phyloP scores from a whole-genome alignment of 2,329 filamentous ascomycete genomes.

The Penicillium thymicola region DNA sequence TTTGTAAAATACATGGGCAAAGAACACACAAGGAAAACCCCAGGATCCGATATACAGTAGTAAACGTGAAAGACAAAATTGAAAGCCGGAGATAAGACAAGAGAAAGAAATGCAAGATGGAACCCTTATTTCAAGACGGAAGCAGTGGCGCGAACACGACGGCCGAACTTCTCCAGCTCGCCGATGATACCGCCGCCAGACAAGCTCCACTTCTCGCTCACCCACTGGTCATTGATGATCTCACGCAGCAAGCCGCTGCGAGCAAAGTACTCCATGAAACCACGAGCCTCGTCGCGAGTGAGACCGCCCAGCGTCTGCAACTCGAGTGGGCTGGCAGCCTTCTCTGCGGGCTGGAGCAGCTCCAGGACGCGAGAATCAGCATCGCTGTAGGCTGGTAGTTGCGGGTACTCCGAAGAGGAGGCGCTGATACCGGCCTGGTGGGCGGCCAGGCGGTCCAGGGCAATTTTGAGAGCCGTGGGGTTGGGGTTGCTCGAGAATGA shows the following conservation, averaged over 20 bases:
- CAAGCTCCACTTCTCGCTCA: slow-evolving; percentile 80
- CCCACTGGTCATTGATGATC: slow-evolving; percentile 65
- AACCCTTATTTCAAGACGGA: slow-evolving; percentile 10
- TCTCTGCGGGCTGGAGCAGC: slow-evolving; percentile 33
- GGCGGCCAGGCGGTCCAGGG: slow-evolving; percentile 53
- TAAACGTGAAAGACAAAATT: slow-evolving; percentile 7
- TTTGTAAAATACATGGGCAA: slow-evolving; percentile 33
- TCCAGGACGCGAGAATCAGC: slow-evolving; percentile 54
- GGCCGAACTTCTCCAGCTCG: slow-evolving; percentile 71
- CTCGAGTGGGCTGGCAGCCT: slow-evolving; percentile 37
- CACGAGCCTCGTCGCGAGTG: slow-evolving; percentile 69
- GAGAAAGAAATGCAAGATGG: slow-evolving; percentile 13
- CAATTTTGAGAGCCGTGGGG: slow-evolving; percentile 65
- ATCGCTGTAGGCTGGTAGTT: slow-evolving; percentile 52
- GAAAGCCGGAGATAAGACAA: slow-evolving; percentile 4
- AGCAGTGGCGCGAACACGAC: slow-evolving; percentile 16
- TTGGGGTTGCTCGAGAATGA: slow-evolving; percentile 67
- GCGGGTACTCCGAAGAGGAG: slow-evolving; percentile 42
- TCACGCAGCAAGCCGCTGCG: slow-evolving; percentile 74
- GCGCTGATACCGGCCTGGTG: slow-evolving; percentile 38
- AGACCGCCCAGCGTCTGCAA: slow-evolving; percentile 63
- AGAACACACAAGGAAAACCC: slow-evolving; percentile 20
- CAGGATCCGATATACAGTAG: slow-evolving; percentile 25
- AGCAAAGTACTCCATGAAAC: slow-evolving; percentile 90
- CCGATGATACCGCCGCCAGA: slow-evolving; percentile 78